phyloP scores from a whole-genome alignment of 768 basidiomycete genomes.

The Tricholoma bakamatsutake region DNA sequence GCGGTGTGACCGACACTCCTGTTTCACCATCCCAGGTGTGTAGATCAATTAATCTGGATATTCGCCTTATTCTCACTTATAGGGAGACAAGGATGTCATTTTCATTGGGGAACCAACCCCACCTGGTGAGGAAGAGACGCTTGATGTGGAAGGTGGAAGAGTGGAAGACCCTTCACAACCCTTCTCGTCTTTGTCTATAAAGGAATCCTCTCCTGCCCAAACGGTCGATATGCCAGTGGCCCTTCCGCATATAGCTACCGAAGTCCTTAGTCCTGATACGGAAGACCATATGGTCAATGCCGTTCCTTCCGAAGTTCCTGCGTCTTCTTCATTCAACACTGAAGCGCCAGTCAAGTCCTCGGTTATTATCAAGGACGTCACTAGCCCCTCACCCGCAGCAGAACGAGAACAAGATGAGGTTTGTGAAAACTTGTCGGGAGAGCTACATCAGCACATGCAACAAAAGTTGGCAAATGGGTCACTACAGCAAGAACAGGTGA shows the following conservation, averaged over 20 bases:
- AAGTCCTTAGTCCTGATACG: not conserved
- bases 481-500: slow-evolving; percentile 7
- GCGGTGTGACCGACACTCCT: slow-evolving; percentile 28
- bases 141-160: not conserved
- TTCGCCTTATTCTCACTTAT: not conserved
- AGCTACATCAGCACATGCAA: not conserved
- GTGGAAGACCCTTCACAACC: not conserved
- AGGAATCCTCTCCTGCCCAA: not conserved
- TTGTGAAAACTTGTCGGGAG: not conserved
- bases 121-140: not conserved
- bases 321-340: not conserved
- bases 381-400: not conserved
- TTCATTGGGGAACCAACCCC: not conserved
- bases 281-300: not conserved
- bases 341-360: not conserved
- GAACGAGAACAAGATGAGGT: not conserved
- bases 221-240: not conserved
- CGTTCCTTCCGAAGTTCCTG: not conserved
- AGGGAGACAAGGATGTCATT: not conserved
- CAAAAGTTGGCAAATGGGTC: not conserved
- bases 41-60: not conserved
- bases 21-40: slow-evolving; percentile 20
- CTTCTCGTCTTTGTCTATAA: not conserved
- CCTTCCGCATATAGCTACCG: not conserved
- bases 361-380: not conserved